Percentiles rank a stretch among this genome's conserved stretches.
These are phyloP conservation scores for Arxiozyma telluris DNA, from an alignment of 1,139 yeast species.

Conservation along the genomic window DNA sequence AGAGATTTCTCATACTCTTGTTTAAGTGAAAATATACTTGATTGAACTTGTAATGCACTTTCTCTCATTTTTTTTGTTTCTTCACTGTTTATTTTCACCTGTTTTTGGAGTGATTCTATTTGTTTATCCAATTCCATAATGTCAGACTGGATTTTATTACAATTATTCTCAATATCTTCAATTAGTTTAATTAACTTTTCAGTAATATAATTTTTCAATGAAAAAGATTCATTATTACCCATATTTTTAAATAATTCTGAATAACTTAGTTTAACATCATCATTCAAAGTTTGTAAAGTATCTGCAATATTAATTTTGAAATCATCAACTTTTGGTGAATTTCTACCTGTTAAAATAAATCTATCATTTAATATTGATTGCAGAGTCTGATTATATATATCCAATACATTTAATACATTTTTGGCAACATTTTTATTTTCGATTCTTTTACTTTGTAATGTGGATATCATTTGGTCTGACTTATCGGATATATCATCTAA, in stretches of 20 bases:
- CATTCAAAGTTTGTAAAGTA: slow-evolving; percentile 26
- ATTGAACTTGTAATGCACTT: slow-evolving; percentile 43
- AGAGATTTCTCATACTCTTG: slow-evolving; percentile 46
- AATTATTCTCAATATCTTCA: slow-evolving; percentile 32
- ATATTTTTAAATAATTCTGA: neutral
- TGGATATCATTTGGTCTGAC: slow-evolving; percentile 32
- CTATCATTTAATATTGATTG: slow-evolving; percentile 31
- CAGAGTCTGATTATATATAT: slow-evolving; percentile 35
- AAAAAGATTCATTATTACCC: neutral
- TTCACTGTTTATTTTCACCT: slow-evolving; percentile 48
- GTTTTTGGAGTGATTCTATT: slow-evolving; percentile 44
- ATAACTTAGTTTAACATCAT: slow-evolving; percentile 17
- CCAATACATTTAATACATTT: slow-evolving; percentile 37
- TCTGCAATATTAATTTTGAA: slow-evolving; percentile 29
- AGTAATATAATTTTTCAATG: slow-evolving; percentile 8
- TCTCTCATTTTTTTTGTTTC: slow-evolving; percentile 53
- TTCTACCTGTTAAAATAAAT: slow-evolving; percentile 28
- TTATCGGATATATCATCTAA: slow-evolving; percentile 42
- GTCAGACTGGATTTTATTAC: slow-evolving; percentile 43
- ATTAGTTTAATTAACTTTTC: slow-evolving; percentile 39
- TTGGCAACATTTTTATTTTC: slow-evolving; percentile 42
- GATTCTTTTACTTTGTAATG: slow-evolving; percentile 40
- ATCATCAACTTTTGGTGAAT: slow-evolving; percentile 19
- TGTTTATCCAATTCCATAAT: slow-evolving; percentile 50
- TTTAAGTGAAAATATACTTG: slow-evolving; percentile 50